Evolutionary conservation across 1,284 basidiomycete species (phyloP).

Genomic region (Cystobasidium pallidum): DNA sequence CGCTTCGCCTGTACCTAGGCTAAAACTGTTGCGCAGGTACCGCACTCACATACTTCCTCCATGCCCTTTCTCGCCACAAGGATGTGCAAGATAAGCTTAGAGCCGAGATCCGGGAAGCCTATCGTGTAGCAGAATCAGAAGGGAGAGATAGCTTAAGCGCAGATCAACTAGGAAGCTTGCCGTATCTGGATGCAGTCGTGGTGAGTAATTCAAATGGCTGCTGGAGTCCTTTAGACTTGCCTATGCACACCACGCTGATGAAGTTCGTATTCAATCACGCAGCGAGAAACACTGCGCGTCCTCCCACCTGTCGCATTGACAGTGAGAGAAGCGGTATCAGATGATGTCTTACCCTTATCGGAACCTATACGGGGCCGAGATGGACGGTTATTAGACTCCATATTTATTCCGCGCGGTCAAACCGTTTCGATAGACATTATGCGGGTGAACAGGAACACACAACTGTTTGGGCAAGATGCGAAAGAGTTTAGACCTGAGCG

Average conservation of each 20-base stretch:
- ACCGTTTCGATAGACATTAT: slow-evolving; percentile 67
- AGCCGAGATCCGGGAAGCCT: slow-evolving; percentile 18
- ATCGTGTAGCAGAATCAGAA: neutral
- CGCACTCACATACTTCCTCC: slow-evolving; percentile 26
- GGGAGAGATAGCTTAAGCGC: slow-evolving; percentile 2
- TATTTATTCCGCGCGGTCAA: slow-evolving; percentile 63
- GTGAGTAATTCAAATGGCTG: too few species aligned
- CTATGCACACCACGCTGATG: neutral
- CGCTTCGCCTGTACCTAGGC: neutral
- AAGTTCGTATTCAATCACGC: neutral
- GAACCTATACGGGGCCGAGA: slow-evolving; percentile 58
- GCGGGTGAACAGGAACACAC: slow-evolving; percentile 65
- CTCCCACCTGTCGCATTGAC: slow-evolving; percentile 69
- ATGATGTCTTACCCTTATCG: slow-evolving; percentile 72
- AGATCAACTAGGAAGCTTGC: slow-evolving; percentile 34
- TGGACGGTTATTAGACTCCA: slow-evolving; percentile 55
- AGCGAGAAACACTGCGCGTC: slow-evolving; percentile 69
- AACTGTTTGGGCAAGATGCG: slow-evolving; percentile 72
- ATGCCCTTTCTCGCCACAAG: neutral
- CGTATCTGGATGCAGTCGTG: slow-evolving; percentile 72
- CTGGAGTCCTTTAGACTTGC: neutral
- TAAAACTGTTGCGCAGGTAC: slow-evolving; percentile 48
- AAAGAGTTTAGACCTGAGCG: slow-evolving; percentile 64
- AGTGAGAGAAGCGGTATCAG: slow-evolving; percentile 70
- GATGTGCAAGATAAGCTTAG: slow-evolving; percentile 30